These are phyloP conservation scores for Syncephalastrum racemosum DNA, from an alignment of 371 early-diverging fungal genomes.

Conservation along the genomic window DNA sequence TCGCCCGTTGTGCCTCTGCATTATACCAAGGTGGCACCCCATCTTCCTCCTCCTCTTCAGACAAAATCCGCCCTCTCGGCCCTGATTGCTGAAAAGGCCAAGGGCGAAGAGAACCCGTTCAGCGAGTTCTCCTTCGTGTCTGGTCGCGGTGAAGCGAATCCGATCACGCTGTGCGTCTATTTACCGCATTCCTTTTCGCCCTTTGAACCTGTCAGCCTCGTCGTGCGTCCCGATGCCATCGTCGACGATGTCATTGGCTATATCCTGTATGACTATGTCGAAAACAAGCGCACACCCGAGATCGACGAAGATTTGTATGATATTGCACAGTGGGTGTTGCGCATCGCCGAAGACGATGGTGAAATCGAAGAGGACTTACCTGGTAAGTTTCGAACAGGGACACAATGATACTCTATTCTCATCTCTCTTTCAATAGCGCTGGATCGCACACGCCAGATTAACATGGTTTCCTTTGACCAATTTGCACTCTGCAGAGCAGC, in stretches of 20 bases:
- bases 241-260: slow-evolving; percentile 72
- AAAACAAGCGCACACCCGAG: slow-evolving; percentile 53
- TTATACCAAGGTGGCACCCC: slow-evolving; percentile 9
- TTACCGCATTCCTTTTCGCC: slow-evolving; percentile 55
- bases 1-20: slow-evolving; percentile 6
- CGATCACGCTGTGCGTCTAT: slow-evolving; percentile 67
- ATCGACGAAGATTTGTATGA: slow-evolving; percentile 65
- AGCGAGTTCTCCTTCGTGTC: slow-evolving; percentile 65
- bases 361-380: slow-evolving; percentile 95
- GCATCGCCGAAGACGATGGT: slow-evolving; percentile 95
- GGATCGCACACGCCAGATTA: slow-evolving; percentile 83
- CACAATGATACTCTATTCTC: background rate
- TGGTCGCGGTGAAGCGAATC: slow-evolving; percentile 59
- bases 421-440: slow-evolving; percentile 54
- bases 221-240: slow-evolving; percentile 78
- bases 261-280: slow-evolving; percentile 27
- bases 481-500: slow-evolving; percentile 88
- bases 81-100: slow-evolving; percentile 61
- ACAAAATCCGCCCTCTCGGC: slow-evolving; percentile 59
- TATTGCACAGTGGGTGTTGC: slow-evolving; percentile 80
- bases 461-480: slow-evolving; percentile 84
- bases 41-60: slow-evolving; percentile 1
- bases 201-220: slow-evolving; percentile 63
- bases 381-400: slow-evolving; percentile 60
- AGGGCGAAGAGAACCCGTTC: slow-evolving; percentile 72